Conservation (phyloP, 192 early-diverging fungal genomes). For the Linnemannia schmuckeri region DNA sequence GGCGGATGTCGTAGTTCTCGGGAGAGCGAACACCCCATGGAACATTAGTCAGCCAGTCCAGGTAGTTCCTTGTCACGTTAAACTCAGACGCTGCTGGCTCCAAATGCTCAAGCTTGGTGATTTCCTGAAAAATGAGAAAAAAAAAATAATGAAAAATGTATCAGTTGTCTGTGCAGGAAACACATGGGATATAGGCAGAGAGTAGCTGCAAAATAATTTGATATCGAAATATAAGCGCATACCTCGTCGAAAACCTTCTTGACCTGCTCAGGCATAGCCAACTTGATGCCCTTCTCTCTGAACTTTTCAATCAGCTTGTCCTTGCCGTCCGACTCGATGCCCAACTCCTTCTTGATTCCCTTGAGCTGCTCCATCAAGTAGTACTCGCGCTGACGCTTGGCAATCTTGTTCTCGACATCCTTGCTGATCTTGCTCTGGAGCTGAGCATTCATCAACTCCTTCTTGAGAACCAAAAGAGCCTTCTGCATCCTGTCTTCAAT, state of each 20-base stretch:
- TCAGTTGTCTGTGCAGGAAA: background rate
- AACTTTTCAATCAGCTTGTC: slow-evolving; percentile 97
- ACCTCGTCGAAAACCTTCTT: slow-evolving; percentile 97
- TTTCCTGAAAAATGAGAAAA: slow-evolving; percentile 70
- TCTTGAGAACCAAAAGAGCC: slow-evolving; percentile 93
- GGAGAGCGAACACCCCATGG: slow-evolving; percentile 93
- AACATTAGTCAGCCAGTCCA: slow-evolving; percentile 98
- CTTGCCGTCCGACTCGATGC: slow-evolving; percentile 97
- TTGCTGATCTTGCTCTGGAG: slow-evolving; percentile 98
- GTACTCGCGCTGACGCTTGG: slow-evolving; percentile 97
- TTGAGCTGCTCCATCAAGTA: slow-evolving; percentile 99
- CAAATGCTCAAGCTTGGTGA: slow-evolving; percentile 91
- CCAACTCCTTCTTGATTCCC: slow-evolving; percentile 99
- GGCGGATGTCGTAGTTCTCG: slow-evolving; percentile 94
- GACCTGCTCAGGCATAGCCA: slow-evolving; percentile 91
- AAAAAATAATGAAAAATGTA: background rate
- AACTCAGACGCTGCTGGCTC: slow-evolving; percentile 98
- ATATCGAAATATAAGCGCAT: background rate
- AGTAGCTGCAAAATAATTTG: background rate
- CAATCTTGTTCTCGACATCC: slow-evolving; percentile 98
- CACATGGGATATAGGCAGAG: background rate
- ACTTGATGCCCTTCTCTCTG: slow-evolving; percentile 84
- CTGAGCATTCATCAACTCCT: slow-evolving; percentile 97
- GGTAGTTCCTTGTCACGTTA: slow-evolving; percentile 98
- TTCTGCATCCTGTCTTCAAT: slow-evolving; percentile 95